Conservation (phyloP, 73 alveolate species). For the Tetrahymena thermophila region DNA sequence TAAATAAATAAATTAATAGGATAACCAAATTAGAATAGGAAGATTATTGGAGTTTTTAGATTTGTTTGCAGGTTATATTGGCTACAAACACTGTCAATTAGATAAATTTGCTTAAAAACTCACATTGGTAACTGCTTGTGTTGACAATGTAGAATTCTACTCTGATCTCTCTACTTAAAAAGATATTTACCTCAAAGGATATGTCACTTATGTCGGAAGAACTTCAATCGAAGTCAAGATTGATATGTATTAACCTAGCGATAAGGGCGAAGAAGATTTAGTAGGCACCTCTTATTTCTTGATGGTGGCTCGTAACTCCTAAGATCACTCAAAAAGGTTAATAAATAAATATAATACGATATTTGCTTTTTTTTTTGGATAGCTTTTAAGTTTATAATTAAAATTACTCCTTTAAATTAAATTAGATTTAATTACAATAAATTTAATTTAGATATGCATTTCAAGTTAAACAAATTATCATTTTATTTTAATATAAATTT, state of each 20-base stretch:
- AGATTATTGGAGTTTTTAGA: conserved; percentile 23
- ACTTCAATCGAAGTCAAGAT: conserved; percentile 29
- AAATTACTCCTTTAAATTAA: neutral
- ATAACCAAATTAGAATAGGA: conserved; percentile 27
- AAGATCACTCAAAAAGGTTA: conserved; percentile 7
- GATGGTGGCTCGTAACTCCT: conserved; percentile 24
- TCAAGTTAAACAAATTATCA: too few species aligned
- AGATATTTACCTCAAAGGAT: conserved; percentile 16
- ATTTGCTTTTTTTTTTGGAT: too few species aligned
- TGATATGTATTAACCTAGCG: conserved; percentile 6
- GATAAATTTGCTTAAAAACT: neutral
- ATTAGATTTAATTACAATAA: too few species aligned
- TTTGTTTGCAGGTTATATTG: conserved; percentile 7
- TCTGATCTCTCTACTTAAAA: neutral
- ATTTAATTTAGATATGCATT: too few species aligned
- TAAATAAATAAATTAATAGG: neutral
- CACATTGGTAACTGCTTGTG: conserved; percentile 23
- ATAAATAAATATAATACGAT: too few species aligned
- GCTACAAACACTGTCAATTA: neutral
- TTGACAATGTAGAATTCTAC: conserved; percentile 8
- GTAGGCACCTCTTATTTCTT: conserved; percentile 12
- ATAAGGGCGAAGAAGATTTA: neutral
- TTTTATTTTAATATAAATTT: too few species aligned
- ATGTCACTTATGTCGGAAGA: conserved; percentile 38
- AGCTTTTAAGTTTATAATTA: neutral